These are phyloP conservation scores for Irpex lacteus DNA, from an alignment of 1,284 basidiomycete species.

Conservation along the genomic window DNA sequence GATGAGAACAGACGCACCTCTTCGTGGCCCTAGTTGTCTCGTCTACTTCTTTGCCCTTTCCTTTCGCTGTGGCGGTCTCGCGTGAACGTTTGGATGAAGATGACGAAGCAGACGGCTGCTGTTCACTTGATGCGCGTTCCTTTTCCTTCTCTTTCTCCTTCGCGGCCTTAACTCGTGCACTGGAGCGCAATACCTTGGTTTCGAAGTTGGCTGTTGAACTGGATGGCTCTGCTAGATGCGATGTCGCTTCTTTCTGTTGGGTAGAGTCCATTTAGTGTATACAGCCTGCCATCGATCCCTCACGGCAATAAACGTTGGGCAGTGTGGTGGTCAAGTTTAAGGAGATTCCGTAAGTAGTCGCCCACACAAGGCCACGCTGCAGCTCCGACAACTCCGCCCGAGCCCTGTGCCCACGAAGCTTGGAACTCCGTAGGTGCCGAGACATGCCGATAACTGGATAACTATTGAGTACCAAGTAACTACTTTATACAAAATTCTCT, in stretches of 20 bases:
- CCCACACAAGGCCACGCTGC: background rate
- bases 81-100: constrained; percentile 53
- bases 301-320: constrained; percentile 11
- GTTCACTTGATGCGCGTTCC: constrained; percentile 39
- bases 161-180: constrained; percentile 75
- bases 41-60: constrained; percentile 57
- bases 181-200: constrained; percentile 59
- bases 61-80: constrained; percentile 51
- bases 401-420: background rate
- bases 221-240: constrained; percentile 30
- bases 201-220: constrained; percentile 27
- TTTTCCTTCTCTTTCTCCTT: constrained; percentile 60
- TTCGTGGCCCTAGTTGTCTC: constrained; percentile 50
- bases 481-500: constrained; percentile 19
- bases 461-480: background rate
- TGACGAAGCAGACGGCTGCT: constrained; percentile 36
- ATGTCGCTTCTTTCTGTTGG: constrained; percentile 67
- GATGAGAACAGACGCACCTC: constrained; percentile 44
- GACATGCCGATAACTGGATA: background rate
- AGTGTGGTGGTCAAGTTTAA: constrained; percentile 20
- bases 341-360: constrained; percentile 8
- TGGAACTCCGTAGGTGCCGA: background rate
- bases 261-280: constrained; percentile 83
- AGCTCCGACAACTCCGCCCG: constrained; percentile 5
- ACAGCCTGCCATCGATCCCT: constrained; percentile 77